Evolutionary conservation across 2,329 filamentous ascomycete species (phyloP).

Genomic region (Colletotrichum kahawae): DNA sequence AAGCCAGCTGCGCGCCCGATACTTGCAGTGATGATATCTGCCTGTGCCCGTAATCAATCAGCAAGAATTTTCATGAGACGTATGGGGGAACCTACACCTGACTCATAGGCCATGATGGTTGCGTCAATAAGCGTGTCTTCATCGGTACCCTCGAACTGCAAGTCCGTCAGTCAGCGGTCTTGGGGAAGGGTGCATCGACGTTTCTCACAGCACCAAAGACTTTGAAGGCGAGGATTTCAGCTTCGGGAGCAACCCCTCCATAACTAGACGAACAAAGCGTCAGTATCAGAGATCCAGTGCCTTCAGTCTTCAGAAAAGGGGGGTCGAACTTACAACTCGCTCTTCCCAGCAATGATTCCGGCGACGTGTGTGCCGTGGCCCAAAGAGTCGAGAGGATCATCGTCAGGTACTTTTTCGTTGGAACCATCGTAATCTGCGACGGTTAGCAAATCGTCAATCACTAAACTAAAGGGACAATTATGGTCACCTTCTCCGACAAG

Average conservation of each 20-base stretch:
- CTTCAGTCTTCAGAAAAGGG: not conserved
- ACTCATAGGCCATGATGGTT: conserved; percentile 20
- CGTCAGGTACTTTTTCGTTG: conserved; percentile 20
- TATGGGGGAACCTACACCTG: not conserved
- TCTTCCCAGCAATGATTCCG: conserved; percentile 29
- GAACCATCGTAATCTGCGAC: conserved; percentile 8
- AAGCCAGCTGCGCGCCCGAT: conserved; percentile 14
- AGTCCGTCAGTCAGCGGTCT: not conserved
- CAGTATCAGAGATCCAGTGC: not conserved
- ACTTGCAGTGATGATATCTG: conserved; percentile 17
- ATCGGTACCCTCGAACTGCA: conserved; percentile 19
- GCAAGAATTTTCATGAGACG: accelerated
- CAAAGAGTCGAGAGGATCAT: conserved; percentile 26
- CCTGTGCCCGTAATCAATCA: not conserved
- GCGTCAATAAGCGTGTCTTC: conserved; percentile 18
- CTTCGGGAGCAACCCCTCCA: conserved; percentile 29
- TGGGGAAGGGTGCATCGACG: not conserved
- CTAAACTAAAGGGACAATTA: accelerated
- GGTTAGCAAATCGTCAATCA: not conserved
- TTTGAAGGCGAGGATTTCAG: conserved; percentile 27
- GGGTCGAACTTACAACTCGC: conserved; percentile 2
- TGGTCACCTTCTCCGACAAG: conserved; percentile 25
- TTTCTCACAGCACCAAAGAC: conserved; percentile 25
- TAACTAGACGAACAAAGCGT: not conserved
- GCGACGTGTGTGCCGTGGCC: conserved; percentile 31